phyloP scores from a whole-genome alignment of 1,139 yeast species.

The Schwanniomyces etchellsii region DNA sequence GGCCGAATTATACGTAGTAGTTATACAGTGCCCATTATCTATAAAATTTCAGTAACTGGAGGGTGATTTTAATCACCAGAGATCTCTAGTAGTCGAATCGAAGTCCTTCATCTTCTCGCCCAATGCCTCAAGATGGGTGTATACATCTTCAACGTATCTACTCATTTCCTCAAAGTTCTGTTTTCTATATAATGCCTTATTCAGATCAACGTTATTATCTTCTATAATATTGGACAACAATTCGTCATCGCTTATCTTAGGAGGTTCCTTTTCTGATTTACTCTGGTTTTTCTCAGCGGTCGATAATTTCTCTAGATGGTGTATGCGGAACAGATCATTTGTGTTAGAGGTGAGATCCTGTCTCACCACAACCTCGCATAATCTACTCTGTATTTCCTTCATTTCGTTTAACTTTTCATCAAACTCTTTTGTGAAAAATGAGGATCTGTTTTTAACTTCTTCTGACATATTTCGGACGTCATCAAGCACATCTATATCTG shows the following conservation, averaged over 20 bases:
- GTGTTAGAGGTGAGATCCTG: slow-evolving; percentile 20
- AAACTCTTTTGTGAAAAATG: slow-evolving; percentile 61
- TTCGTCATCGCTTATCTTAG: slow-evolving; percentile 5
- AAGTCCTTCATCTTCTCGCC: slow-evolving; percentile 38
- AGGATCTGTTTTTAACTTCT: slow-evolving; percentile 46
- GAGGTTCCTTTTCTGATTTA: slow-evolving; percentile 1
- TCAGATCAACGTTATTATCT: slow-evolving; percentile 9
- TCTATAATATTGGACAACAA: slow-evolving; percentile 18
- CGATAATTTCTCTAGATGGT: slow-evolving; percentile 21
- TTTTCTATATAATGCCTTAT: slow-evolving; percentile 16
- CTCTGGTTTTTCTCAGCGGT: slow-evolving; percentile 1
- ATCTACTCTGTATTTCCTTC: slow-evolving; percentile 54
- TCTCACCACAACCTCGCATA: slow-evolving; percentile 52
- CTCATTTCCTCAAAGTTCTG: slow-evolving; percentile 37
- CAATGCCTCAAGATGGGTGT: slow-evolving; percentile 25
- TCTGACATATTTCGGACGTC: slow-evolving; percentile 67
- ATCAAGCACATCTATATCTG: slow-evolving; percentile 80
- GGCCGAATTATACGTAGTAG: no score
- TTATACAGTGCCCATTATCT: no score
- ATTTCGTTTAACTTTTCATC: slow-evolving; percentile 50
- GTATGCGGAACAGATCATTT: slow-evolving; percentile 7
- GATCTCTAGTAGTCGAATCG: slow-evolving; percentile 32
- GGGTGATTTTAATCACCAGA: slow-evolving; percentile 27
- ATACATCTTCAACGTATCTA: slow-evolving; percentile 31
- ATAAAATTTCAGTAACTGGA: no score